Evolutionary conservation across 2,329 filamentous ascomycete genomes (phyloP).

Genomic region (Ophiognomonia clavigignenti-juglandacearum): DNA sequence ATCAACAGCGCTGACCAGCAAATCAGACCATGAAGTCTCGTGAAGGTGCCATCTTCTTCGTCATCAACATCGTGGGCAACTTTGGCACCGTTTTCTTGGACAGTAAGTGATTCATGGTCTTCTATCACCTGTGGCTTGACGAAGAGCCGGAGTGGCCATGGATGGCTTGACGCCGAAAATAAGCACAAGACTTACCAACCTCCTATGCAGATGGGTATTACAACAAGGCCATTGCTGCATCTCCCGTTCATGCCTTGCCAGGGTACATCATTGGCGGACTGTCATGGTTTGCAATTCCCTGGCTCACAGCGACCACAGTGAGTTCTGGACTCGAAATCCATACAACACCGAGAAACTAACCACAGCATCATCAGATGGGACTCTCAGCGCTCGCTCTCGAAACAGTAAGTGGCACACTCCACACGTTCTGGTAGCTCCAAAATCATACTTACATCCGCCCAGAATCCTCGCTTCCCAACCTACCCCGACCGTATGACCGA

Average conservation of each 20-base stretch:
- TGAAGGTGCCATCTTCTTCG: slow-evolving; percentile 82
- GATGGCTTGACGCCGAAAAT: too few species aligned
- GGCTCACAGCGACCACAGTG: slow-evolving; percentile 82
- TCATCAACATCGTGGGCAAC: slow-evolving; percentile 82
- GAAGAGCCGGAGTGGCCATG: too few species aligned
- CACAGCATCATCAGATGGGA: too few species aligned
- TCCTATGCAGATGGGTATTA: slow-evolving; percentile 75
- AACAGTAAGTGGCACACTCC: slow-evolving; percentile 25
- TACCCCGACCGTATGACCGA: slow-evolving; percentile 67
- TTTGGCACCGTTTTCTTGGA: slow-evolving; percentile 78
- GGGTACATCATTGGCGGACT: slow-evolving; percentile 85
- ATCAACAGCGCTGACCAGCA: not conserved
- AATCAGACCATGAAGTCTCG: slow-evolving; percentile 67
- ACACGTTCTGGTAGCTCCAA: not conserved
- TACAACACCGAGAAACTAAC: too few species aligned
- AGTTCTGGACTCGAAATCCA: too few species aligned
- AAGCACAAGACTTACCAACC: slow-evolving; percentile 33
- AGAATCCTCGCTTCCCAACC: slow-evolving; percentile 64
- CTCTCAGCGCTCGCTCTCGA: slow-evolving; percentile 77
- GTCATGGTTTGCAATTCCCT: slow-evolving; percentile 90
- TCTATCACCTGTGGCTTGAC: not conserved
- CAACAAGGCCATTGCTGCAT: slow-evolving; percentile 89
- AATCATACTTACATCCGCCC: not conserved
- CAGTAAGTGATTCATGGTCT: not conserved
- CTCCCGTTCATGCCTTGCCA: slow-evolving; percentile 77